These are phyloP conservation scores for Panicum virgatum DNA, from an alignment of 202 grass and related monocot species.

Conservation along the genomic window DNA sequence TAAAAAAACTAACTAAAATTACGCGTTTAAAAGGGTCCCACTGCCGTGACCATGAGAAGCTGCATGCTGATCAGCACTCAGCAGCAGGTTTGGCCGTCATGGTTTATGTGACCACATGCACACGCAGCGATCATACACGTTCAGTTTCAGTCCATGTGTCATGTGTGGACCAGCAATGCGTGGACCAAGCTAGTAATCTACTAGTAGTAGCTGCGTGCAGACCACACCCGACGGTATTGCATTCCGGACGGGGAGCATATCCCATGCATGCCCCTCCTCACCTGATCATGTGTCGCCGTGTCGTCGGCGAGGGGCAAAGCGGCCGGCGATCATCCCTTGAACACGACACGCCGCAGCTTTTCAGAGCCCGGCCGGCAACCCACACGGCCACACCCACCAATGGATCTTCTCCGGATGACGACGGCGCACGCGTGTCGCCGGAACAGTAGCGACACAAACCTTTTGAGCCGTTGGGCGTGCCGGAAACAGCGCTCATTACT, in stretches of 20 bases:
- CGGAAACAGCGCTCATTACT: background rate
- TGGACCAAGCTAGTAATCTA: no score
- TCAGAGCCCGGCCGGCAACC: background rate
- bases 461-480: slow-evolving; percentile 5
- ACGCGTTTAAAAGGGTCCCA: no score
- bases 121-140: no score
- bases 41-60: no score
- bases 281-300: background rate
- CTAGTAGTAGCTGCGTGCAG: background rate
- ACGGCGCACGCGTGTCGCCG: background rate
- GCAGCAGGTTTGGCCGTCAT: no score
- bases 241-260: background rate
- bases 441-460: background rate
- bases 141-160: no score
- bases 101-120: no score
- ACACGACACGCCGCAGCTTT: background rate
- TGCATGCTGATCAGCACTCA: no score
- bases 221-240: background rate
- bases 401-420: background rate
- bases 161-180: no score
- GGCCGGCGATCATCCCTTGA: background rate
- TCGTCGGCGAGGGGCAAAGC: background rate
- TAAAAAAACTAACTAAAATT: no score
- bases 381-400: no score
- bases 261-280: background rate